Evolutionary conservation across 1,284 basidiomycete genomes (phyloP), one percentile per base, ranked within the genome.

Genomic region (Ganoderma sinense): DNA sequence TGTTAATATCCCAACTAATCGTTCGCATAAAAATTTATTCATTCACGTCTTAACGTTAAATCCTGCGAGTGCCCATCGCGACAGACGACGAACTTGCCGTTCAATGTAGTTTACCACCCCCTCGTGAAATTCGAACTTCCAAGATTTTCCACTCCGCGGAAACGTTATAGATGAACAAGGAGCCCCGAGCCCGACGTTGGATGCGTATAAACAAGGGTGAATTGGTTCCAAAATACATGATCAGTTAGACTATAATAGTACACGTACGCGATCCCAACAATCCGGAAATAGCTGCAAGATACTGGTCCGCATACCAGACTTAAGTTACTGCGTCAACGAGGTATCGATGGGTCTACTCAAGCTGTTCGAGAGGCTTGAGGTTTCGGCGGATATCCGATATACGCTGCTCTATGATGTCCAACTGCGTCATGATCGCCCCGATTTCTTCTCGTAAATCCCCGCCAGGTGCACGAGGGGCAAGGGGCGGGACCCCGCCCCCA

Each of bases 391-490:
- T 65, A 23, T 68, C 69, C 26, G 68, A 66, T 40, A 80, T 74
- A 39, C 79, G 77, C 69, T 76, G 75, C 71, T 79, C 77, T 66
- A 79, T 70, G 58, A 69, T 73, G 74, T 91, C 89, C 75, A 94
- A 80, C 71, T 85, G 85, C 71, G 80, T 79, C 39, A 81, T 79
- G 26, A 94, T 77, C 62, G 86, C 83, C 14, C 72, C 78, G 18
- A 92, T 73, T 77, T 94, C 91, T 29, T 83, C 80, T 40, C 81
- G 80, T 80, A 83, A 84, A 55, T 82, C 82, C 40, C 76, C 79
- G 10, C 70, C 75, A 5, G 43, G 6, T n/a, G 76, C 63, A 0
- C 77, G 77, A 0, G 59, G 53, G 31, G 69, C 67, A 53, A 69
- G 62, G 23, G 75, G 75, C 14, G 77, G 67, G 39, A 45, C 58